Evolutionary conservation across 176 grass and related monocot species (phyloP).

Genomic region (Saccharum spontaneum): DNA sequence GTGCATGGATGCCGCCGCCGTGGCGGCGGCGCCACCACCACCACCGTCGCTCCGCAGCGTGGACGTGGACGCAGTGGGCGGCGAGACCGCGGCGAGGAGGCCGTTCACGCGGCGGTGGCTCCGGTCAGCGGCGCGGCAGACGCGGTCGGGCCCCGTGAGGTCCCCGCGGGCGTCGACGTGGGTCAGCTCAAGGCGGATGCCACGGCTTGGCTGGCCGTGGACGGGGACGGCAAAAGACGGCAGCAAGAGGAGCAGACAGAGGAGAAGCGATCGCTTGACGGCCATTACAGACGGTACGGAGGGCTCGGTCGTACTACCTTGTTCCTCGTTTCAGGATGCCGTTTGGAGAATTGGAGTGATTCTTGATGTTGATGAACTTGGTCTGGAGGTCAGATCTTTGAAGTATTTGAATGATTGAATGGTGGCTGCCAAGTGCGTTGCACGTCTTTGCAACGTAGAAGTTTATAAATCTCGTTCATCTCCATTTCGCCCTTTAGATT

Average conservation of each 20-base stretch:
- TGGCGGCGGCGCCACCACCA: not conserved
- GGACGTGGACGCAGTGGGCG: not conserved
- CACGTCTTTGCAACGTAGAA: not conserved
- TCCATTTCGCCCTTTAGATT: not conserved
- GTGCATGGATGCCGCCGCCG: conserved; percentile 21
- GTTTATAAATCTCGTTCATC: not conserved
- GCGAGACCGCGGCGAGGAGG: not conserved
- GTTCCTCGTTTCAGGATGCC: not conserved
- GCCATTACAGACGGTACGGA: not conserved
- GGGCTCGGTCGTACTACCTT: not conserved
- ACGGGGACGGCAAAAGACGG: not conserved
- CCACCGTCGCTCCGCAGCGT: not conserved
- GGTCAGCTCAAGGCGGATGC: conserved; percentile 48
- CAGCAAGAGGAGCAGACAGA: conserved; percentile 28
- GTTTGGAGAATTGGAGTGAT: not conserved
- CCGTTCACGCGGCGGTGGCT: conserved; percentile 43
- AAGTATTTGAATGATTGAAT: conserved; percentile 5
- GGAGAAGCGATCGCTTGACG: conserved; percentile 1
- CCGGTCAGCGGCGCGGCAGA: conserved; percentile 46
- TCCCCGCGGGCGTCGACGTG: conserved; percentile 34
- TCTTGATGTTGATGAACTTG: not conserved
- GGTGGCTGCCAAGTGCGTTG: not conserved
- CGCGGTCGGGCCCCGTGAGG: conserved; percentile 34
- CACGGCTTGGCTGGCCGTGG: not conserved
- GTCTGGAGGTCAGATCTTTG: not conserved